These are phyloP conservation scores for Trifolium repens DNA, from an alignment of 306 rosid genomes.

Conservation along the genomic window DNA sequence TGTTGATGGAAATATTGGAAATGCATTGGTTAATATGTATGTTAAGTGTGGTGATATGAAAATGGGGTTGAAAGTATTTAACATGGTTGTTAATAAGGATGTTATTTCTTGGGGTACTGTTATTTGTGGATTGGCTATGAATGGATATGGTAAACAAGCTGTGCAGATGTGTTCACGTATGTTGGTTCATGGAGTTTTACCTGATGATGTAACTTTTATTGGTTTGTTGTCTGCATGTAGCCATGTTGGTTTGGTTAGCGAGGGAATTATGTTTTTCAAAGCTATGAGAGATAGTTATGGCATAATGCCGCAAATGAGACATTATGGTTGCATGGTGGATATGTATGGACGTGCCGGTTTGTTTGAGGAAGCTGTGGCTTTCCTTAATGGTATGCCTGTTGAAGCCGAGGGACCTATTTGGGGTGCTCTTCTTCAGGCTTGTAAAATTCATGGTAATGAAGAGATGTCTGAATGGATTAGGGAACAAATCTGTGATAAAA, in stretches of 20 bases:
- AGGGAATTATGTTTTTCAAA: conserved; percentile 59
- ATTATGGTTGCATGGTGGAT: conserved; percentile 55
- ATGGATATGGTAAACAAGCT: conserved; percentile 57
- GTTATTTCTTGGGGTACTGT: conserved; percentile 75
- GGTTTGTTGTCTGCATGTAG: conserved; percentile 75
- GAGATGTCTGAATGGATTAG: conserved; percentile 56
- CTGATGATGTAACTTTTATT: conserved; percentile 70
- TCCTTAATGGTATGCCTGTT: conserved; percentile 49
- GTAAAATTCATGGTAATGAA: conserved; percentile 67
- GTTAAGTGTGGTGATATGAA: conserved; percentile 64
- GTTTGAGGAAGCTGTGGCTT: conserved; percentile 66
- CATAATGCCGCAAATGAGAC: conserved; percentile 50
- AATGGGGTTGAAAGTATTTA: conserved; percentile 57
- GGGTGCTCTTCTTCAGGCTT: conserved; percentile 80
- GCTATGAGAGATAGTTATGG: conserved; percentile 66
- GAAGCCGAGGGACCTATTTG: conserved; percentile 60
- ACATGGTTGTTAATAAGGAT: conserved; percentile 53
- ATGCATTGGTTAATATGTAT: conserved; percentile 82
- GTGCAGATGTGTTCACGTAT: conserved; percentile 67
- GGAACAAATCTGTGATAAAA: conserved; percentile 42
- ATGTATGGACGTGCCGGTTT: conserved; percentile 64
- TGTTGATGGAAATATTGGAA: conserved; percentile 59
- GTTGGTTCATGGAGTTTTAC: conserved; percentile 70
- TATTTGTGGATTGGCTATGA: conserved; percentile 79
- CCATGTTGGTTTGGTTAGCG: conserved; percentile 55